Conservation (phyloP, 441 rosid genomes). For the Bocquillonia castaneifolia region DNA sequence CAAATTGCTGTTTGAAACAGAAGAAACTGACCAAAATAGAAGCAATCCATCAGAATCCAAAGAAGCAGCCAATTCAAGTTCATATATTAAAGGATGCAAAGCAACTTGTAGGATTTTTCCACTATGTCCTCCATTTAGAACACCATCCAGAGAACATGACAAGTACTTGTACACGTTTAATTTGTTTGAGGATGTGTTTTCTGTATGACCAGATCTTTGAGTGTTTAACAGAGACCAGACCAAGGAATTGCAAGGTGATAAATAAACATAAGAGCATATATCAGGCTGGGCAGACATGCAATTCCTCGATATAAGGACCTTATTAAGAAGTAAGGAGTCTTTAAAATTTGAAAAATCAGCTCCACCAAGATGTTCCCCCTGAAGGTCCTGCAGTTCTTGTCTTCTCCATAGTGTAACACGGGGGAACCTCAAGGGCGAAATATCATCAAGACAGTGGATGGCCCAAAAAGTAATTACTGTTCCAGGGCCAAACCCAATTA, state of each 20-base stretch:
- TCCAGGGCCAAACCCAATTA: constrained; percentile 87
- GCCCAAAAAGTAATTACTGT: constrained; percentile 69
- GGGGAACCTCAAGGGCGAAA: constrained; percentile 75
- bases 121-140: constrained; percentile 57
- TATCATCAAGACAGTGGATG: constrained; percentile 84
- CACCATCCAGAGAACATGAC: constrained; percentile 33
- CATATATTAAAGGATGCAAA: constrained; percentile 52
- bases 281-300: constrained; percentile 53
- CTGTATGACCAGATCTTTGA: constrained; percentile 30
- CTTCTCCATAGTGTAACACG: constrained; percentile 70
- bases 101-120: constrained; percentile 65
- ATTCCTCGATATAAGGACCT: constrained; percentile 54
- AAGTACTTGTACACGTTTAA: constrained; percentile 30
- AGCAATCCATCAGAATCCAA: constrained; percentile 77
- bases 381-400: constrained; percentile 45
- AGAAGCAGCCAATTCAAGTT: constrained; percentile 60
- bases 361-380: constrained; percentile 30
- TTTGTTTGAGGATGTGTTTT: constrained; percentile 35
- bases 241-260: constrained; percentile 47
- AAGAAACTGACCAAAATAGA: constrained; percentile 60
- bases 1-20: constrained; percentile 35
- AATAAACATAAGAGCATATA: constrained; percentile 57
- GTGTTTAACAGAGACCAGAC: constrained; percentile 52
- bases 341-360: constrained; percentile 32
- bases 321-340: constrained; percentile 42